Percentiles rank a stretch among this genome's conserved stretches.
These are phyloP conservation scores for Mycena sp. DNA, from an alignment of 1,284 basidiomycete genomes.

Conservation along the genomic window DNA sequence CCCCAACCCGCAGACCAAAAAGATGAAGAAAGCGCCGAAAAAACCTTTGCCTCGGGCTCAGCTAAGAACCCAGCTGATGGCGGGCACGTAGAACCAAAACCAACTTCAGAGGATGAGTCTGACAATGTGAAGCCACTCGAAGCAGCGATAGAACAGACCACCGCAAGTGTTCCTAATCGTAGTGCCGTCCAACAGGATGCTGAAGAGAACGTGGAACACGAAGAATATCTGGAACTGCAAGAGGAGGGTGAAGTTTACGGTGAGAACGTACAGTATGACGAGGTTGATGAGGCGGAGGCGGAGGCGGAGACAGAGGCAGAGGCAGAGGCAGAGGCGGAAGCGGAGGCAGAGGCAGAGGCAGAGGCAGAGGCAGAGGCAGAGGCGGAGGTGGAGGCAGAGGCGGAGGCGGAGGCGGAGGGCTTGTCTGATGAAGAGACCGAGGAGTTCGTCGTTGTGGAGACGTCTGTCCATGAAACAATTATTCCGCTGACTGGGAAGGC, in stretches of 20 bases:
- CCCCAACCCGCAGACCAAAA: conserved; percentile 1
- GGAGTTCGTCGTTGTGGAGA: conserved; percentile 22
- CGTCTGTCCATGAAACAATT: conserved; percentile 6
- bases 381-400: not conserved
- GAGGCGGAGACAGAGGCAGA: conserved; percentile 26
- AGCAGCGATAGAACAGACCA: conserved; percentile 6
- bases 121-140: not conserved
- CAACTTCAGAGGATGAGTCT: conserved; percentile 1
- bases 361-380: no score
- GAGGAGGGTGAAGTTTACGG: conserved; percentile 25
- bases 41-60: not conserved
- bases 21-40: conserved; percentile 15
- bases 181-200: conserved; percentile 7
- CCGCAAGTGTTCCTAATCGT: not conserved
- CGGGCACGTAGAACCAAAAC: not conserved
- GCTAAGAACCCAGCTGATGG: conserved; percentile 3
- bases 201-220: conserved; percentile 9
- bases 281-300: conserved; percentile 20
- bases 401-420: conserved; percentile 26
- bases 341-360: no score
- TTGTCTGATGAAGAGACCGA: conserved; percentile 13
- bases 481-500: conserved; percentile 24
- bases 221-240: conserved; percentile 19
- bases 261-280: conserved; percentile 25
- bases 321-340: no score